Base-by-base conservation (phyloP, 805 yeast genomes). In the Metschnikowia reukaufii region DNA sequence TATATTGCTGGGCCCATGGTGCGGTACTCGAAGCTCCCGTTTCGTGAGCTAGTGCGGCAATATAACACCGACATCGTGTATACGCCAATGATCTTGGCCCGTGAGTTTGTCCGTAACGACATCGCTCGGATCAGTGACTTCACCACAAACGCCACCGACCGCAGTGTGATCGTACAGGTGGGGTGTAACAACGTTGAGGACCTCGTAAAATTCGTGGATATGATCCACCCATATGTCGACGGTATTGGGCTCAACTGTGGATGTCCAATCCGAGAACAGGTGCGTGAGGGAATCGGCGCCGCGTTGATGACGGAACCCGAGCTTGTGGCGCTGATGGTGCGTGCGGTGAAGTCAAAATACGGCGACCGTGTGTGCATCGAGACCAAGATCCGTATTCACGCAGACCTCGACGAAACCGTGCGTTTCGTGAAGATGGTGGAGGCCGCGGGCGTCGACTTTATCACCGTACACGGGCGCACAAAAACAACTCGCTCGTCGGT, bases 191-290 rank as follows among this genome's bases (percentile, higher is more conserved):
- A 89, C 62, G 86, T 84, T 3, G 79, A 82, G 9, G 98, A 94
- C 65, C 68, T 94, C 43, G 63, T 87, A 19, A 76, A 92, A 49
- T 89, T 92, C 61, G 89, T 88, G 4, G 89, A 86, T 44, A 83
- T 94, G 90, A 81, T 91, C n/a, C 79, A 79, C 48, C 96, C 96
- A 0, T 88, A 81, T 61, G 91, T 88, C 39, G 97, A 92, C 66
- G 99, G 95, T 0, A 82, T 94, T 35, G 97, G 98, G 0, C 75
- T 94, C 48, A 94, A 94, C 71, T 94, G 98, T 66, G 99, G 99
- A 0, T 94, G 99, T 68, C 99, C 99, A 1, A 90, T 94, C 42
- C 86, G 84, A 52, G 98, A 92, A 54, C 98, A 94, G 64, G 87
- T 88, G 12, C 75, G 96, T 36, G 97, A 90, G 63, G 99, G 98